Evolutionary conservation across 768 basidiomycete species (phyloP).

Genomic region (Rickenella mellea): DNA sequence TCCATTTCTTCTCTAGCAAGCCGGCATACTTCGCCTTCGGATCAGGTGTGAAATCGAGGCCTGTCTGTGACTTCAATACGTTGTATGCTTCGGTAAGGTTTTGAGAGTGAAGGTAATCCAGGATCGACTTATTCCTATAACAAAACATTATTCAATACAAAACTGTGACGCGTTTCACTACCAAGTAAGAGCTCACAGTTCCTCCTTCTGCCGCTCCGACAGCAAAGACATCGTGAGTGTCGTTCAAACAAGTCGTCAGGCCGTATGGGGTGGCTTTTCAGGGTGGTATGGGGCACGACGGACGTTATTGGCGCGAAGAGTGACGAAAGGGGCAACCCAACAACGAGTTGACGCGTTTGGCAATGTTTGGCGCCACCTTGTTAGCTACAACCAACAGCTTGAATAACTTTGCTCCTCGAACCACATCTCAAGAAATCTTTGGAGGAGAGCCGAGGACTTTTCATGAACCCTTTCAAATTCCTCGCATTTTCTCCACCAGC

Average conservation of each 20-base stretch:
- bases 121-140: slow-evolving; percentile 67
- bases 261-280: too few relatives aligned
- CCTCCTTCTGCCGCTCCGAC: slow-evolving; percentile 37
- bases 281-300: too few relatives aligned
- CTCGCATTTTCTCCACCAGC: too few relatives aligned
- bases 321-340: too few relatives aligned
- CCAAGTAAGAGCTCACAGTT: slow-evolving; percentile 27
- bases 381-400: too few relatives aligned
- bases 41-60: slow-evolving; percentile 66
- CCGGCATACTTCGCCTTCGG: slow-evolving; percentile 81
- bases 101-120: slow-evolving; percentile 65
- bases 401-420: too few relatives aligned
- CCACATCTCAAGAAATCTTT: too few relatives aligned
- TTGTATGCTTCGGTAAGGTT: slow-evolving; percentile 56
- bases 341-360: too few relatives aligned
- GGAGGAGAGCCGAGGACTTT: too few relatives aligned
- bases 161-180: slow-evolving; percentile 7
- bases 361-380: too few relatives aligned
- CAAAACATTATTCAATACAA: slow-evolving; percentile 7
- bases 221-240: slow-evolving; percentile 29
- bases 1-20: slow-evolving; percentile 96
- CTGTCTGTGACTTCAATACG: slow-evolving; percentile 44
- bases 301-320: too few relatives aligned
- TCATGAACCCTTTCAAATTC: too few relatives aligned
- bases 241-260: not conserved